Evolutionary conservation across 2,329 filamentous ascomycete species (phyloP).

Genomic region (Sporothrix brasiliensis): DNA sequence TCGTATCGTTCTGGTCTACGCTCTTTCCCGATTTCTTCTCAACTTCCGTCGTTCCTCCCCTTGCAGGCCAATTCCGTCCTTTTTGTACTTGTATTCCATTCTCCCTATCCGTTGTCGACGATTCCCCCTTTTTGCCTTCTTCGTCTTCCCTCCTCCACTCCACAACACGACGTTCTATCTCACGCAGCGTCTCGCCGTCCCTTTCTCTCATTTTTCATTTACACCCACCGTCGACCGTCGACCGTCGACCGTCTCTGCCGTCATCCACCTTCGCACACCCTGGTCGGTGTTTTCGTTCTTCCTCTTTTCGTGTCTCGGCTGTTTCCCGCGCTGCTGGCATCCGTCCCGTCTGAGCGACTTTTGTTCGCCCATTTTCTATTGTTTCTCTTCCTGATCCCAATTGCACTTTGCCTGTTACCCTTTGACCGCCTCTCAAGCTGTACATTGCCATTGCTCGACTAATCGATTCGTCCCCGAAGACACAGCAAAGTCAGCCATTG

Average conservation of each 20-base stretch:
- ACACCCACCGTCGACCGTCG: background rate
- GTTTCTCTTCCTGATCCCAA: background rate
- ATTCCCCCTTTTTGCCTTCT: background rate
- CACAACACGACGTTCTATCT: background rate
- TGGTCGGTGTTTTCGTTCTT: constrained; percentile 9
- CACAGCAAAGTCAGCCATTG: background rate
- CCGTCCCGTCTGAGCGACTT: constrained; percentile 13
- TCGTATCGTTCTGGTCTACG: background rate
- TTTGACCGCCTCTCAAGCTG: background rate
- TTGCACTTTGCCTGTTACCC: background rate
- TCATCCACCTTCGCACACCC: background rate
- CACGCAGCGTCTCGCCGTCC: background rate
- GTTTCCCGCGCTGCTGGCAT: constrained; percentile 3
- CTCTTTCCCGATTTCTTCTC: background rate
- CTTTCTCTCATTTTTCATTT: background rate
- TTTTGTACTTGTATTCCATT: constrained; percentile 1
- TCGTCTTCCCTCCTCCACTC: background rate
- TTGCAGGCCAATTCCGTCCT: background rate
- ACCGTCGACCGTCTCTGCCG: background rate
- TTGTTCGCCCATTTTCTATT: background rate
- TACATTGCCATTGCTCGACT: background rate
- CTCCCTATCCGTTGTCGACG: background rate
- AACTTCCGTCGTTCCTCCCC: background rate
- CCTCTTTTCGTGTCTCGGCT: background rate
- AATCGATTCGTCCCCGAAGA: background rate